Base-by-base conservation (phyloP, 805 yeast genomes). In the Spathaspora passalidarum region DNA sequence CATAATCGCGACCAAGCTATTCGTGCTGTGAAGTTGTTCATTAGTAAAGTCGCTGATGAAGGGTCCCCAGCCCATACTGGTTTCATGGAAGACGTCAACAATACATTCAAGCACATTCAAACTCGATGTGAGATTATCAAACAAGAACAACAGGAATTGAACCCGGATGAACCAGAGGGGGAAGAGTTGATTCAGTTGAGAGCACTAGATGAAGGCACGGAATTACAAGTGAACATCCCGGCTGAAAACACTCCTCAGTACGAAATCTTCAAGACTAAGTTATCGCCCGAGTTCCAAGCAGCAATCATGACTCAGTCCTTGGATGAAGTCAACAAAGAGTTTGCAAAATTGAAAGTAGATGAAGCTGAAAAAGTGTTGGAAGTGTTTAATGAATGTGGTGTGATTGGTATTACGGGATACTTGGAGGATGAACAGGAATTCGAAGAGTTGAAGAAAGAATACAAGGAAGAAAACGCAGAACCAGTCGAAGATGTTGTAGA, bases 141-240 rank as follows among this genome's bases (percentile, higher is more conserved):
- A 39, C 63, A 72, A 42, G 88, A 86, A 56, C 66, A 63, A 14
- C 72, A 72, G 32, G 63, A 55, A 4, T 43, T 49, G 36, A 52
- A 49, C 5, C 65, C 53, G 9, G 63, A 60, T 10, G 42, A 18
- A 7, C 22, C 9, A 19, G 75, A 61, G 34, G 91, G 81, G 39
- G 92, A 82, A 42, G 92, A 84, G 47, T 82, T 85, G 49, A 90
- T 92, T 53, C 99, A 92, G 67, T 73, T 92, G 60, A 87, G 87
- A 59, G 81, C 96, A 0, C 76, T 91, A 48, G 98, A 92, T 64
- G 96, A 94, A 36, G 76, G 82, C 48, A 80, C 90, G 1, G 83
- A 85, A 62, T 73, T 92, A 38, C 75, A 80, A 40, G 88, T 92
- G 11, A 77, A 74, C 47, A 66, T 88, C 13, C 97, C 97, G 5